Evolutionary conservation across 495 filamentous ascomycete genomes (phyloP).

Genomic region (Hypoxylon fuscum): DNA sequence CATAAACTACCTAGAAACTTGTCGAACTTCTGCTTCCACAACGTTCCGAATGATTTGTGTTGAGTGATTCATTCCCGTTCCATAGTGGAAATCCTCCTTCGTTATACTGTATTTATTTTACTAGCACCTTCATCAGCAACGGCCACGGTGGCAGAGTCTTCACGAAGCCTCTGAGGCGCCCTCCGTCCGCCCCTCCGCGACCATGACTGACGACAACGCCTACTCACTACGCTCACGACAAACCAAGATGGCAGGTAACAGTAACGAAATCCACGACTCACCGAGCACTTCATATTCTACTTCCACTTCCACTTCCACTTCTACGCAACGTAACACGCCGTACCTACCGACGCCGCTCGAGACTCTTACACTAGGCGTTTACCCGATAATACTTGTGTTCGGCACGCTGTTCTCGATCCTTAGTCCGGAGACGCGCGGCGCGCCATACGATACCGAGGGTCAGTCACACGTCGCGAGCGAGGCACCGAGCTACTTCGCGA

Average conservation of each 20-base stretch:
- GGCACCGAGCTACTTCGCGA: constrained; percentile 88
- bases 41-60: too few species aligned
- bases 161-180: not conserved
- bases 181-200: not conserved
- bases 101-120: not conserved
- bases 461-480: constrained; percentile 65
- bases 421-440: constrained; percentile 70
- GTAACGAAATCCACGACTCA: constrained; percentile 2
- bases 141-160: not conserved
- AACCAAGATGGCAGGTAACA: constrained; percentile 13
- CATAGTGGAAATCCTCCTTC: not conserved
- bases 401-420: constrained; percentile 83
- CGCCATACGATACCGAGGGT: constrained; percentile 62
- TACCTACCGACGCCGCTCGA: constrained; percentile 71
- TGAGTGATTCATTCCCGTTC: too few species aligned
- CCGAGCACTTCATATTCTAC: not conserved
- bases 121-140: not conserved
- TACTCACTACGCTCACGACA: constrained; percentile 25
- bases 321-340: constrained; percentile 50
- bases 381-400: constrained; percentile 78
- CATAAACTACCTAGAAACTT: too few species aligned
- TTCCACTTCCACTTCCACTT: not conserved
- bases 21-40: constrained; percentile 4
- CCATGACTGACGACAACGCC: constrained; percentile 26
- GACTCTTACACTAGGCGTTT: constrained; percentile 67